Conservation (phyloP, 2,329 filamentous ascomycete genomes). For the Dactylonectria estremocensis region DNA sequence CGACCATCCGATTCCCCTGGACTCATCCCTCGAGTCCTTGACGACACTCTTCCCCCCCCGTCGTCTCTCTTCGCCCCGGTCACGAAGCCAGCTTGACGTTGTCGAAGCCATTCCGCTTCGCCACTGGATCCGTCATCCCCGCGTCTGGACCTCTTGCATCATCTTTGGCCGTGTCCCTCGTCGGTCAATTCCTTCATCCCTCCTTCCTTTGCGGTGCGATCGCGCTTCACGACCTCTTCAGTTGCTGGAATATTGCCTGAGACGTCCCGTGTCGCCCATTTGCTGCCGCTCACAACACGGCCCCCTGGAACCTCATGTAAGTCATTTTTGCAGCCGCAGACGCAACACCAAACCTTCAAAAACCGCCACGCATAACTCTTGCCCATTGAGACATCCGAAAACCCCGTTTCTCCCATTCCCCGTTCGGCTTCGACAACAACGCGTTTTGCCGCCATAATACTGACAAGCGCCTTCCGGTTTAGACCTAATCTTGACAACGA, state of each 20-base stretch:
- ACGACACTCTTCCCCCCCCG: background rate
- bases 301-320: constrained; percentile 40
- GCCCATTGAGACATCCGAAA: background rate
- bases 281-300: constrained; percentile 26
- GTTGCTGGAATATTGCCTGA: constrained; percentile 61
- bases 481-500: constrained; percentile 40
- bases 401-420: background rate
- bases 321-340: constrained; percentile 28
- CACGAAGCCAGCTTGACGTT: background rate
- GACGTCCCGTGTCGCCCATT: constrained; percentile 42
- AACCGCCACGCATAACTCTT: background rate
- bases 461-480: constrained; percentile 45
- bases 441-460: constrained; percentile 35
- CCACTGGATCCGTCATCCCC: constrained; percentile 1
- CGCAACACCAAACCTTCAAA: background rate
- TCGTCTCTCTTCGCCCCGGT: background rate
- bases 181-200: constrained; percentile 35
- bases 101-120: background rate
- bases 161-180: constrained; percentile 39
- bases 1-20: constrained; percentile 6
- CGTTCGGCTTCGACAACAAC: constrained; percentile 31
- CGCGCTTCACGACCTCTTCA: constrained; percentile 45
- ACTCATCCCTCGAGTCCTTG: constrained; percentile 7
- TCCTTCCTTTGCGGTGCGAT: constrained; percentile 28
- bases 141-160: constrained; percentile 32